A percentile compares a stretch with the other conserved stretches of the same genome.
phyloP scores from a whole-genome alignment of 78 protist species.

The Bodo saltans region DNA sequence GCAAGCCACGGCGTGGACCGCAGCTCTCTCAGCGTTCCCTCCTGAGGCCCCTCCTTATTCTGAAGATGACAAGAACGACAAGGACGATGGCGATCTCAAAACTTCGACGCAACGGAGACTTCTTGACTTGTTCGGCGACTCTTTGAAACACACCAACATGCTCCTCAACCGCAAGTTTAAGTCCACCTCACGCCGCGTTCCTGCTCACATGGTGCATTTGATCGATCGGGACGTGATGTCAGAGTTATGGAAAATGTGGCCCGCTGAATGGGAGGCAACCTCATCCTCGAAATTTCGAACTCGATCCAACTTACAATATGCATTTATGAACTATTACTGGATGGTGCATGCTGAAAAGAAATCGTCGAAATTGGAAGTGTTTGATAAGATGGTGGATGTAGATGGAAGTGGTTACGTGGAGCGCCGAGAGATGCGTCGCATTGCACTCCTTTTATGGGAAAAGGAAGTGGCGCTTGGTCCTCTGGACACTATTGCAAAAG shows the following conservation, averaged over 20 bases:
- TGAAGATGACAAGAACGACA: neutral
- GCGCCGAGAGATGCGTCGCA: conserved; percentile 56
- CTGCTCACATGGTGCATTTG: conserved; percentile 94
- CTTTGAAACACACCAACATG: conserved; percentile 62
- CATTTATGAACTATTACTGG: conserved; percentile 81
- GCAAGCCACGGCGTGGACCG: neutral
- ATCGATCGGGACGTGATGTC: conserved; percentile 70
- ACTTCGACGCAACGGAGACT: neutral
- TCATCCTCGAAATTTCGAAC: conserved; percentile 66
- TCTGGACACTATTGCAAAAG: neutral
- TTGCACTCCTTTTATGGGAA: conserved; percentile 41
- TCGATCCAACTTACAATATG: conserved; percentile 81
- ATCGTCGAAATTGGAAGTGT: conserved; percentile 25
- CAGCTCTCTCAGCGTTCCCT: conserved; percentile 5
- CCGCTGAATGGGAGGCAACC: conserved; percentile 70
- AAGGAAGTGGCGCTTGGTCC: conserved; percentile 7
- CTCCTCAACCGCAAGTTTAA: conserved; percentile 66
- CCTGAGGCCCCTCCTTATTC: neutral
- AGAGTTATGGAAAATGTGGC: conserved; percentile 67
- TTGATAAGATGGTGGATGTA: conserved; percentile 45
- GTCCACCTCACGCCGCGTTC: conserved; percentile 67
- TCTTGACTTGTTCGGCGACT: conserved; percentile 51
- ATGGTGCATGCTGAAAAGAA: conserved; percentile 48
- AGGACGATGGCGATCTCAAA: no score
- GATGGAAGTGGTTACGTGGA: conserved; percentile 55